Base-by-base conservation (phyloP, 225 moss, liverwort and hornwort species). In the Physcomitrium patens region DNA sequence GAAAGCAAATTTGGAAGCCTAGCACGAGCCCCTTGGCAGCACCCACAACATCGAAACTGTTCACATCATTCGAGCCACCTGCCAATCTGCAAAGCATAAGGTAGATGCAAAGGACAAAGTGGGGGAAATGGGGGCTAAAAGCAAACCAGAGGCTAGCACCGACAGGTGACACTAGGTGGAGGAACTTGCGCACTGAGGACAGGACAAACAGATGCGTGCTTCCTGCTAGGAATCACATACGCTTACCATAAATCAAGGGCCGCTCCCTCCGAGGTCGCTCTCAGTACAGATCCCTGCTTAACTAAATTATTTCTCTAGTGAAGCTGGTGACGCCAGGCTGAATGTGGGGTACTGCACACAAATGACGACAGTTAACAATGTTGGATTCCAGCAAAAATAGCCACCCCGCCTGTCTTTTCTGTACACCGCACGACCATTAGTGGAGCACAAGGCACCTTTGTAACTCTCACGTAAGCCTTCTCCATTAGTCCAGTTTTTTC, bases 241-340 rank as follows among this genome's bases (percentile, higher is more conserved):
- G 73, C n/a, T 49, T 50, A 62, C 62, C 77, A 47, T 9, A 63
- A 72, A 77, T 81, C 62, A 68, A 68, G 72, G 48, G n/a, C 3
- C 8, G 9, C 74, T 74, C 6, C 65, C 54, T 53, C 9, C 52
- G 19, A 22, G 63, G 53, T 3, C 17, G 49, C 56, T 70, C 41
- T 55, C 58, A 14, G 48, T 57, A 7, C 55, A 11, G 20, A 37
- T 37, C 31, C 31, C 31, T 47, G 47, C 49, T 51, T 19, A 10
- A 50, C 65, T 1, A 15, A 59, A 74, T 41, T 31, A 41, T 74
- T 59, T 20, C 18, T 1, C 60, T 57, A 41, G n/a, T 58, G 49
- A 42, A 65, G 37, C 48, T 78, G 78, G 50, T 37, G 42, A 65
- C 0, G 77, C 51, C 65, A 66, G 43, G 65, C 42, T 55, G 60